A percentile compares a stretch with the other conserved stretches of the same genome.
Conservation (phyloP, 768 basidiomycete species). For the Mycena pura region DNA sequence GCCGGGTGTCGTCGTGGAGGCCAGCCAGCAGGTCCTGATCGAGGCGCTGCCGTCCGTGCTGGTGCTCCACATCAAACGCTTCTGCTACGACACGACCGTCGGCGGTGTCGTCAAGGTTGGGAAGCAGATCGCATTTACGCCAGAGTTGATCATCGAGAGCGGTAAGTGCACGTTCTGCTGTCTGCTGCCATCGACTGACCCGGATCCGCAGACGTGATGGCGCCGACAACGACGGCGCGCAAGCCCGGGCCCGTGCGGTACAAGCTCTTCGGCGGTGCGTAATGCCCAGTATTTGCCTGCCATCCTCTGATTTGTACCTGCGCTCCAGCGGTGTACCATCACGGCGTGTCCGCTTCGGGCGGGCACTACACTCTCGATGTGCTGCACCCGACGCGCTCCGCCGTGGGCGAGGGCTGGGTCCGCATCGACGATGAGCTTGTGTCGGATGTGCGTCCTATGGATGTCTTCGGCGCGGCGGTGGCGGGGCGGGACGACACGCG, state of each 20-base stretch:
- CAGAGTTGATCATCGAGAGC: slow-evolving; percentile 77
- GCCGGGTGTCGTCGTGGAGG: slow-evolving; percentile 69
- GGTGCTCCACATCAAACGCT: slow-evolving; percentile 68
- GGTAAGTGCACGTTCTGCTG: slow-evolving; percentile 54
- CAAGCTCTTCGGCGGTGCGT: slow-evolving; percentile 83
- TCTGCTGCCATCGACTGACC: background rate
- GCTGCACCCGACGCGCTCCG: slow-evolving; percentile 71
- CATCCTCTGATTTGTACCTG: background rate
- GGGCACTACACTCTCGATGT: slow-evolving; percentile 97
- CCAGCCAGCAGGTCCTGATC: slow-evolving; percentile 34
- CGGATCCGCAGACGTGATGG: slow-evolving; percentile 18
- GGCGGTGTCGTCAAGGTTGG: slow-evolving; percentile 85
- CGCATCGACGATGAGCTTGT: slow-evolving; percentile 94
- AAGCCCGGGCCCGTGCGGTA: slow-evolving; percentile 62
- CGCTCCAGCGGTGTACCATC: slow-evolving; percentile 83
- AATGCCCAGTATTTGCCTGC: background rate
- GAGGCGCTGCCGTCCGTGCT: slow-evolving; percentile 65
- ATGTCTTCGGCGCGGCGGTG: slow-evolving; percentile 72
- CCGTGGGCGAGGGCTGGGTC: slow-evolving; percentile 76
- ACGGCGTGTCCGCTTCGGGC: slow-evolving; percentile 87
- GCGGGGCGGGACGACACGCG: slow-evolving; percentile 60
- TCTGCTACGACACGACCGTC: slow-evolving; percentile 69
- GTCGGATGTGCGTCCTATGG: slow-evolving; percentile 71
- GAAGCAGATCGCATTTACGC: slow-evolving; percentile 80
- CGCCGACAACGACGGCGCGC: slow-evolving; percentile 55